Conservation (phyloP, 1,139 yeast genomes). For the Magnusiomyces tetraspermus region DNA sequence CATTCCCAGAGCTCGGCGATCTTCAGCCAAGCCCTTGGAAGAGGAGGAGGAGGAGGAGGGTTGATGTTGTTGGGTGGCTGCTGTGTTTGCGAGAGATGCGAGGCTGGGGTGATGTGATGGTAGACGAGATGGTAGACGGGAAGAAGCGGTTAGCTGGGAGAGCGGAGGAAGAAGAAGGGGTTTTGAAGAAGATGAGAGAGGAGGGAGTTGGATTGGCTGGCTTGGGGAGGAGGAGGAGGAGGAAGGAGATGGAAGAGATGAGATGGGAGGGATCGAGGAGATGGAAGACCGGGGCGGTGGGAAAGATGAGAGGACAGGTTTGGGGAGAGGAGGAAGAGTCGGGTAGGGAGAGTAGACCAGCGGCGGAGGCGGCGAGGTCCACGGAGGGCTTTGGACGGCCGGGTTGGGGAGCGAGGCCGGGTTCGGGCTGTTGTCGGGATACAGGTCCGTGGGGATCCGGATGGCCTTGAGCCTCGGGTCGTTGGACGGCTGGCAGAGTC, state of each 20-base stretch:
- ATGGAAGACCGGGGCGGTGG: no score
- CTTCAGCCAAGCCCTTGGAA: constrained; percentile 6
- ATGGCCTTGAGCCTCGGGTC: constrained; percentile 34
- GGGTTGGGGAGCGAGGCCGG: constrained; percentile 18
- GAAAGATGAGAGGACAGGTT: no score
- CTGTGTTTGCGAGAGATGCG: neutral
- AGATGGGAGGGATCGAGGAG: neutral
- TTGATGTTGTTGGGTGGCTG: neutral
- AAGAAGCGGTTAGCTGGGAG: neutral
- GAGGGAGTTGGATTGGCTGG: neutral
- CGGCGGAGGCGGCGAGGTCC: constrained; percentile 22
- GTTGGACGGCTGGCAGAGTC: constrained; percentile 34
- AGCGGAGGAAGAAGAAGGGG: neutral
- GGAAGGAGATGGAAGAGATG: neutral
- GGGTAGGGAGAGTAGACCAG: constrained; percentile 12
- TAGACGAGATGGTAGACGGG: neutral
- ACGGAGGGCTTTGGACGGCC: constrained; percentile 24
- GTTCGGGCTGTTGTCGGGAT: constrained; percentile 27
- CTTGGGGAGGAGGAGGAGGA: constrained; percentile 1
- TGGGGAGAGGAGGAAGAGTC: neutral
- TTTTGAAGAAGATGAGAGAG: neutral
- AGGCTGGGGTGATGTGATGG: neutral
- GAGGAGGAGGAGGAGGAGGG: neutral
- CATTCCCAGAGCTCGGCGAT: constrained; percentile 10
- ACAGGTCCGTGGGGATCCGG: constrained; percentile 32